Percentiles rank a stretch among this genome's conserved stretches.
phyloP scores from a whole-genome alignment of 345 rosid genomes.

The Eucalyptus regnans region DNA sequence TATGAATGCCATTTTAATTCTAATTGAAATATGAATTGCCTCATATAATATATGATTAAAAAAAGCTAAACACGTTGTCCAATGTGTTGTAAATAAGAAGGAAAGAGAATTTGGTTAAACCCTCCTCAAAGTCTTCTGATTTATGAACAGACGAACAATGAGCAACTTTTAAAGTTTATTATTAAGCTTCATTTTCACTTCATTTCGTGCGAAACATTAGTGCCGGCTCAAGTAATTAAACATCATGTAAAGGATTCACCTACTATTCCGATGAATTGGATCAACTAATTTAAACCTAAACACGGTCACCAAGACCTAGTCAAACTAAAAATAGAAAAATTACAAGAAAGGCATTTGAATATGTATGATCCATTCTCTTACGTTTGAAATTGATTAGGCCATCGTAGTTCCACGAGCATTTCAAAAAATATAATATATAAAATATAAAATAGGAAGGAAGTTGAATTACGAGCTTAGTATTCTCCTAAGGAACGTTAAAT shows the following conservation, averaged over 20 bases:
- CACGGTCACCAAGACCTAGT: neutral
- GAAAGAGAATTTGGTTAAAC: neutral
- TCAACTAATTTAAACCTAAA: neutral
- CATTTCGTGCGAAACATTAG: neutral
- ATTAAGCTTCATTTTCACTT: neutral
- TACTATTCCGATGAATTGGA: neutral
- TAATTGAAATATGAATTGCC: neutral
- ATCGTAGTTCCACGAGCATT: neutral
- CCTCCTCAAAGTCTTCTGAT: neutral
- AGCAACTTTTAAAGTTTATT: neutral
- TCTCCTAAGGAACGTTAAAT: neutral
- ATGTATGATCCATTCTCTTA: neutral
- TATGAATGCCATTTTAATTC: neutral
- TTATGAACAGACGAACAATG: neutral
- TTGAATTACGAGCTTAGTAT: neutral
- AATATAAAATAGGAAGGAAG: neutral
- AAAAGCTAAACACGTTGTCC: neutral
- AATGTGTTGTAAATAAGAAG: neutral
- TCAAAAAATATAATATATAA: neutral
- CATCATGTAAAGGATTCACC: neutral
- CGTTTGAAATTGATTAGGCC: neutral
- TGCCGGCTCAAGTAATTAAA: neutral
- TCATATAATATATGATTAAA: neutral
- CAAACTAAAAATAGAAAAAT: neutral
- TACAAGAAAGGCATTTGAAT: neutral